Base-by-base conservation (phyloP, 1,284 basidiomycete species). In the Cerrena zonata region DNA sequence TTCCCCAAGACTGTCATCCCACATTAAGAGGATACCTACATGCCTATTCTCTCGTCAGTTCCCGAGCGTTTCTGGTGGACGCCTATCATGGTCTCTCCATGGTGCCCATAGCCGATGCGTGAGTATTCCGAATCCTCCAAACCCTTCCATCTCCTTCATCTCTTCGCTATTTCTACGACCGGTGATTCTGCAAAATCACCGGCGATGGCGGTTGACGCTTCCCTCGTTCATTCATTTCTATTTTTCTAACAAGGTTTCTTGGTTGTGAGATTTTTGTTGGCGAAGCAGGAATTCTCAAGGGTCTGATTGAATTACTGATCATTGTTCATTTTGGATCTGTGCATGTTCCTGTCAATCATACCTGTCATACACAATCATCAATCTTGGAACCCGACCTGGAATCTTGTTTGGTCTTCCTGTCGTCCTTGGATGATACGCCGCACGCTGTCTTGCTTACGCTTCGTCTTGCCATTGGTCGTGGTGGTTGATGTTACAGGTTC, bases 21-120 rank as follows among this genome's bases (percentile, higher is more conserved):
- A 58, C 45, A 23, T 65, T 86, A 50, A 53, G 66, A 18, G 79
- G 76, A 2, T 92, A 89, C 61, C 71, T 79, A 48, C 75, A 79
- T 52, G 84, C 89, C 1, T 94, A 86, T 68, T 78, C 84, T 2
- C 77, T 95, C 24, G 89, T 94, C 38, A 88, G 85, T 10, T 91
- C 91, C 2, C 77, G 93, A 37, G 87, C 93, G 0, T 97, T 97
- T 69, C 70, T 90, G 48, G 82, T 94, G 48, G 93, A 96, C 65
- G 76, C 83, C 3, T 94, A 84, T 65, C 91, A 94, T 66, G 83
- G 84, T 1, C 73, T 94, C 19, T 80, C 88, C 1, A 88, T 97
- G 79, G 90, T 94, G 12, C 92, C 93, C 1, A 79, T 94, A 53
- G 91, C 92, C 24, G 93, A 95, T 67, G 78, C 84, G 80, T 91